Percentiles rank a stretch among this genome's conserved stretches.
These are phyloP conservation scores for Pseudopediastrum boryanum DNA, from an alignment of 139 green algal genomes.

Conservation along the genomic window DNA sequence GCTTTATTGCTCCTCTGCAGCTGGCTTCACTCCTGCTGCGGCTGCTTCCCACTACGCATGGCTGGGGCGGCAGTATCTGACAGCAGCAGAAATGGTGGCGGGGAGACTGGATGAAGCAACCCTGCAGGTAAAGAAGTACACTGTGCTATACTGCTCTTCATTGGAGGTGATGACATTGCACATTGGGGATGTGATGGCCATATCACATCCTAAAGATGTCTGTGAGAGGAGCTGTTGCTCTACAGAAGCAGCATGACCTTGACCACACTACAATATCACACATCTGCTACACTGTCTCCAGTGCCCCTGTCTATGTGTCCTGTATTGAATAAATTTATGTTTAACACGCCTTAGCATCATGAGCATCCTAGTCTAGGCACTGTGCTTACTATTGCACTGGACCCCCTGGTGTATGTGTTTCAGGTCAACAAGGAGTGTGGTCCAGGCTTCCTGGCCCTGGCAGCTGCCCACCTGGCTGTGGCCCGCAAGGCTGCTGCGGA, in stretches of 20 bases:
- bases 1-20: no score
- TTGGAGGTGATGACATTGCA: not conserved
- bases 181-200: no score
- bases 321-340: no score
- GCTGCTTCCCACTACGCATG: slow-evolving; percentile 47
- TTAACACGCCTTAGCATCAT: no score
- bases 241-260: no score
- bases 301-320: no score
- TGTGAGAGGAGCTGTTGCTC: no score
- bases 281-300: no score
- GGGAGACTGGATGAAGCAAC: slow-evolving; percentile 19
- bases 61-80: slow-evolving; percentile 53
- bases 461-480: slow-evolving; percentile 43
- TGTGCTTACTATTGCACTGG: not conserved
- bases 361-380: no score
- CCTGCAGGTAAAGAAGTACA: slow-evolving; percentile 11
- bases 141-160: no score
- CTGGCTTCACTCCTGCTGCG: slow-evolving; percentile 29
- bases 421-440: slow-evolving; percentile 1
- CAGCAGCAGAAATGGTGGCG: slow-evolving; percentile 48
- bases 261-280: no score
- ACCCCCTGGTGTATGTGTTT: not conserved
- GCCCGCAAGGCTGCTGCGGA: slow-evolving; percentile 23
- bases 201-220: no score
- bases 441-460: slow-evolving; percentile 42